Evolutionary conservation across 2,329 filamentous ascomycete species (phyloP).

Genomic region (Blastomyces gilchristii): DNA sequence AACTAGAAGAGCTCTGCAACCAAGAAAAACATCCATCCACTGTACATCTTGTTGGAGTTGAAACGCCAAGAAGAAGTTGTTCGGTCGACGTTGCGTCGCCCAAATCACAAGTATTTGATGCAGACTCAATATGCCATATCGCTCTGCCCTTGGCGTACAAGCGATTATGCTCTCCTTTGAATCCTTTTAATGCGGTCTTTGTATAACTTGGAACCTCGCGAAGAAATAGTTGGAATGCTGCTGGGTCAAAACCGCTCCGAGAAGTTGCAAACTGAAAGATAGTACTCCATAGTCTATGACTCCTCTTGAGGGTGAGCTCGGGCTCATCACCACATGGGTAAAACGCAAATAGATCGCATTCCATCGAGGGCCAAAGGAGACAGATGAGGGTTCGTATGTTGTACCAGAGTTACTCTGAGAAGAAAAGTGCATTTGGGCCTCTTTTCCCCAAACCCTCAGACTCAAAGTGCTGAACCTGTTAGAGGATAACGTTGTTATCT

Average conservation of each 20-base stretch:
- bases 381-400: too few species aligned
- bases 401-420: too few species aligned
- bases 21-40: not conserved
- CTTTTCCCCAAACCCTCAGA: too few species aligned
- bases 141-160: not conserved
- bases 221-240: not conserved
- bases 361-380: too few species aligned
- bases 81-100: not conserved
- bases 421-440: too few species aligned
- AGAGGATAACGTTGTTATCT: too few species aligned
- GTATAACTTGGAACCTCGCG: constrained; percentile 1
- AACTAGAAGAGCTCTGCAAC: not conserved
- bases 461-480: too few species aligned
- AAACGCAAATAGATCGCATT: too few species aligned
- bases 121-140: not conserved
- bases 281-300: too few species aligned
- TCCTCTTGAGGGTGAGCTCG: too few species aligned
- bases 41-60: not conserved
- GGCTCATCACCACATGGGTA: too few species aligned
- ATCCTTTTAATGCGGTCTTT: not conserved
- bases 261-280: not conserved
- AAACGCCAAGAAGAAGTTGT: not conserved
- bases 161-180: not conserved
- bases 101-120: not conserved
- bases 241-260: not conserved